phyloP scores from a whole-genome alignment of 208 protist genomes.

The Plasmodiophora brassicae region DNA sequence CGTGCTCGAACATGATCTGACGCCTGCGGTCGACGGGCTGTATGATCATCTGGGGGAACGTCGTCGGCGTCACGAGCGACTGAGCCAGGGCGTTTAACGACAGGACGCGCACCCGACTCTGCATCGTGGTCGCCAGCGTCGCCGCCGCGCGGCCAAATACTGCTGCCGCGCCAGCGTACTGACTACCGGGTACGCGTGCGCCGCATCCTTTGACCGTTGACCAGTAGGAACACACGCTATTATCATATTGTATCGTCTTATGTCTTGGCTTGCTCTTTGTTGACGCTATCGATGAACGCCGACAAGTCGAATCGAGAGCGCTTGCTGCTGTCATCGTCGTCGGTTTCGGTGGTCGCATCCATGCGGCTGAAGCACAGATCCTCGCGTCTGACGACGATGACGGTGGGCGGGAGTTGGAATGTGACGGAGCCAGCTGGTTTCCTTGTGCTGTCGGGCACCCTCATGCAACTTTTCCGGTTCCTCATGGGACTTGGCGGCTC shows the following conservation, averaged over 20 bases:
- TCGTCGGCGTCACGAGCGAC: no score
- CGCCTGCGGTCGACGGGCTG: no score
- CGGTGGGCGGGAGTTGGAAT: not conserved
- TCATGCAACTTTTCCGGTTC: no score
- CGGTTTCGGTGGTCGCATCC: not conserved
- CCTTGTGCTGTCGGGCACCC: no score
- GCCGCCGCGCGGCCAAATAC: not conserved
- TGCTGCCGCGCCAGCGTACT: not conserved
- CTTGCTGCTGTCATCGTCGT: not conserved
- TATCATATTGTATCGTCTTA: not conserved
- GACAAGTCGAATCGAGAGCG: not conserved
- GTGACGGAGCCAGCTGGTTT: not conserved
- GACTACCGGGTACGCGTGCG: not conserved
- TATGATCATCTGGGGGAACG: no score
- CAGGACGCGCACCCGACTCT: not conserved
- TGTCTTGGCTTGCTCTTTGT: not conserved
- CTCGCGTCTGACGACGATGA: not conserved
- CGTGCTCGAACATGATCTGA: no score
- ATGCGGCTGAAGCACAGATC: conserved; percentile 1
- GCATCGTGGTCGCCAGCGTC: not conserved
- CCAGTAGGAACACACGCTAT: not conserved
- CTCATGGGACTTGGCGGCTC: no score
- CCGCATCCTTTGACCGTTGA: not conserved
- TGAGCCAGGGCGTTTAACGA: no score
- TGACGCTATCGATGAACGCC: not conserved